These are phyloP conservation scores for Termitomyces sp. DNA, from an alignment of 768 basidiomycete genomes.

Conservation along the genomic window DNA sequence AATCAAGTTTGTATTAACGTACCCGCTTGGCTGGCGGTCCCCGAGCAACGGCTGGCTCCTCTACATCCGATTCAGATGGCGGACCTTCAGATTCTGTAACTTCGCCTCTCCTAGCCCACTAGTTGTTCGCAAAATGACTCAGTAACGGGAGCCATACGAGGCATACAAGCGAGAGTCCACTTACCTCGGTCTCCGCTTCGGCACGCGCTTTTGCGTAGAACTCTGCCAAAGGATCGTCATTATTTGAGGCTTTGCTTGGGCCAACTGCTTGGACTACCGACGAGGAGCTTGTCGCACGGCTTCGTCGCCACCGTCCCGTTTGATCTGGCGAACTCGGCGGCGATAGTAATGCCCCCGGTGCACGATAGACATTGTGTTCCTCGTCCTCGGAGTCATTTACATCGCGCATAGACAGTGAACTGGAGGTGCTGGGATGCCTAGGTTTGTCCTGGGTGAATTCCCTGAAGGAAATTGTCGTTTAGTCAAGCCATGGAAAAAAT, in stretches of 20 bases:
- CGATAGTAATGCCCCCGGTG: conserved; percentile 4
- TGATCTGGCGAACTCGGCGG: conserved; percentile 13
- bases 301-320: neutral
- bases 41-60: conserved; percentile 8
- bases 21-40: conserved; percentile 24
- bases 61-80: conserved; percentile 16
- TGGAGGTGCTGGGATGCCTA: conserved; percentile 4
- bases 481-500: neutral
- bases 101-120: conserved; percentile 34
- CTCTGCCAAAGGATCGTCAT: conserved; percentile 54
- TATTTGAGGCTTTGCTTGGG: neutral
- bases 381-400: conserved; percentile 18
- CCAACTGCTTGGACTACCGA: neutral
- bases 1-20: conserved; percentile 1
- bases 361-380: conserved; percentile 11
- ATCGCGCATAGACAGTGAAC: neutral
- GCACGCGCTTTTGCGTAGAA: conserved; percentile 58
- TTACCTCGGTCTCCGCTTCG: conserved; percentile 39
- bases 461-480: conserved; percentile 14
- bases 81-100: conserved; percentile 27
- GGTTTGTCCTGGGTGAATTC: conserved; percentile 30
- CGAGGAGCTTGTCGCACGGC: conserved; percentile 6
- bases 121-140: neutral
- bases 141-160: neutral
- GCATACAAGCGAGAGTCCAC: conserved; percentile 8